Evolutionary conservation across 176 grass and related monocot species (phyloP), one percentile per base, ranked within the genome.

Genomic region (Ampelocalamus luodianensis): DNA sequence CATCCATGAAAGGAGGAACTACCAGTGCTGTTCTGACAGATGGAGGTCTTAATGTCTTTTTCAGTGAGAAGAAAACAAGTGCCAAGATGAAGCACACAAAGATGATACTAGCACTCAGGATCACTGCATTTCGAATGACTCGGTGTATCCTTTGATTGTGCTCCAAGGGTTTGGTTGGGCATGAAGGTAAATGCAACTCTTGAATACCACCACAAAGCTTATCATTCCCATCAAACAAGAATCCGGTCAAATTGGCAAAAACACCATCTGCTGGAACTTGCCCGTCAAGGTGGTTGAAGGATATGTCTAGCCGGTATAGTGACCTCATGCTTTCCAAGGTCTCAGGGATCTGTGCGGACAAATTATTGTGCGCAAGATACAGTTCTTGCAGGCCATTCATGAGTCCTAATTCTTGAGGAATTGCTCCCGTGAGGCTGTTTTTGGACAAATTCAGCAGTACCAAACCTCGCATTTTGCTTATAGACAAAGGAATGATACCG

Each of bases 211-310:
- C 68, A 39, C 92, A 94, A 55, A 94, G 62, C 37, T 49, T 46
- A 27, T 16, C 59, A 64, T 94, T 94, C 82, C 88, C 92, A 20
- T 62, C 13, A 73, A 94, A 45, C 14, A 37, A 80, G 39, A 91
- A 76, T 1, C 59, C 83, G 29, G 59, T 88, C 39, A 73, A 55
- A 70, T 94, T 94, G 55, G 22, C 55, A 44, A 94, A 94, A 38
- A 91, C 29, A 5, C 88, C 86, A 42, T 70, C 67, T 44, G 42
- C 67, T n/a, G 91, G 91, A 36, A 93, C 29, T 70, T 87, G 73
- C 6, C 91, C 91, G 8, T 68, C 34, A 22, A 93, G 60, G 76
- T 75, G 26, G 49, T 93, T 93, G 84, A 83, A 93, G 24, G 92
- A 90, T 51, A 93, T 63, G 65, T 90, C 84, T 27, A 93, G 73